Conservation (phyloP, 2,329 filamentous ascomycete species). For the Ilyonectria destructans region DNA sequence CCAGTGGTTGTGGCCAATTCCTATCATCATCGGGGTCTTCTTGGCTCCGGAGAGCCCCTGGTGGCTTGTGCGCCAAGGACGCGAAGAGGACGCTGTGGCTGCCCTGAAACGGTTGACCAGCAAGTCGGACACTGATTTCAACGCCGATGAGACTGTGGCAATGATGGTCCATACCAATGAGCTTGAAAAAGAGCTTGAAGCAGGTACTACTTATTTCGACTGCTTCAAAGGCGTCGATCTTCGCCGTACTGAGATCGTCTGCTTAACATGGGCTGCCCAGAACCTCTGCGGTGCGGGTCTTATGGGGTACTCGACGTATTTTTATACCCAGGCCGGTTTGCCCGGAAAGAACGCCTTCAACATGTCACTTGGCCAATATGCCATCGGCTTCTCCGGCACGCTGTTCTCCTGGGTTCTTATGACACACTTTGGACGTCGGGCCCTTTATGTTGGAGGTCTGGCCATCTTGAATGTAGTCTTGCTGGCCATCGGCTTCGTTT, state of each 20-base stretch:
- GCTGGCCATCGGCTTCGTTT: slow-evolving; percentile 57
- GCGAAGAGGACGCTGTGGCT: slow-evolving; percentile 50
- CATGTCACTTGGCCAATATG: slow-evolving; percentile 42
- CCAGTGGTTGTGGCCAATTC: slow-evolving; percentile 47
- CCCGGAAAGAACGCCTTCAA: slow-evolving; percentile 38
- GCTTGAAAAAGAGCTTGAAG: background rate
- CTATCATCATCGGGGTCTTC: slow-evolving; percentile 9
- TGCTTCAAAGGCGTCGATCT: slow-evolving; percentile 56
- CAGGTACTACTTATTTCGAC: background rate
- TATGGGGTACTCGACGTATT: slow-evolving; percentile 46
- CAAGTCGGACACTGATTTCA: background rate
- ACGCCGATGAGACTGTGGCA: background rate
- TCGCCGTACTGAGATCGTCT: slow-evolving; percentile 62
- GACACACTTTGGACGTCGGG: slow-evolving; percentile 23
- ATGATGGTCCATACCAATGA: slow-evolving; percentile 31
- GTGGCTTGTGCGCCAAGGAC: slow-evolving; percentile 58
- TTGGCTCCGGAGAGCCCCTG: slow-evolving; percentile 57
- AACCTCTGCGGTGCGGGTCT: slow-evolving; percentile 11
- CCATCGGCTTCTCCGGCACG: slow-evolving; percentile 59
- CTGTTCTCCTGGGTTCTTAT: slow-evolving; percentile 55
- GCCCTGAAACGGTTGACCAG: background rate
- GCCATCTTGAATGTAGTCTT: slow-evolving; percentile 64
- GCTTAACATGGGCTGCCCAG: slow-evolving; percentile 50
- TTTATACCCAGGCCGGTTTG: slow-evolving; percentile 56
- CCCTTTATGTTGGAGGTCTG: slow-evolving; percentile 52